Evolutionary conservation across 192 early-diverging fungal species (phyloP).

Genomic region (Ambispora gerdemannii): DNA sequence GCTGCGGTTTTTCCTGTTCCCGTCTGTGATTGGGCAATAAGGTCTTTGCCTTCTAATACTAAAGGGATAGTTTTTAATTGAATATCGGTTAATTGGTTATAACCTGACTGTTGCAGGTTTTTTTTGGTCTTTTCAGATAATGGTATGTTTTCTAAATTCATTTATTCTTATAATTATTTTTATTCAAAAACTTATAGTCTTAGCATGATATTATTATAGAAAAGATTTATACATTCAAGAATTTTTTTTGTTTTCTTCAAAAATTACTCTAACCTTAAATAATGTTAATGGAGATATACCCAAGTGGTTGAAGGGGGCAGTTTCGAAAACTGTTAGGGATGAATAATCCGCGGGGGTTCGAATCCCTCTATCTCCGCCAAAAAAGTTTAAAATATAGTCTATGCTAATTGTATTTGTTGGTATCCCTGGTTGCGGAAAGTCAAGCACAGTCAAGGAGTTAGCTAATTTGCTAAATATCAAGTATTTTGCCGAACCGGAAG

Average conservation of each 20-base stretch:
- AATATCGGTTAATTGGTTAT: not conserved
- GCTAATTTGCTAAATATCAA: constrained; percentile 3
- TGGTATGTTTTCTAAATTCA: constrained; percentile 6
- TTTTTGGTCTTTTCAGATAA: constrained; percentile 16
- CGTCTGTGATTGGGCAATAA: constrained; percentile 43
- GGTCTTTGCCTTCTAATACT: constrained; percentile 50
- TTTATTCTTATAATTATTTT: too few species aligned
- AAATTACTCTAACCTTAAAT: too few species aligned
- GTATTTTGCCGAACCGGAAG: constrained; percentile 18
- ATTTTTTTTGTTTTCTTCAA: too few species aligned
- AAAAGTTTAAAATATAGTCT: not conserved
- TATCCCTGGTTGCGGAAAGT: constrained; percentile 3
- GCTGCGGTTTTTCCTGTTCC: constrained; percentile 45
- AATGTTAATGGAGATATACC: constrained; percentile 12
- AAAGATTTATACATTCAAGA: too few species aligned
- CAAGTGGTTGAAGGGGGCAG: constrained; percentile 15
- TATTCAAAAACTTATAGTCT: too few species aligned
- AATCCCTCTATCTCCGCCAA: constrained; percentile 1
- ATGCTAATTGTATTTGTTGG: constrained; percentile 19
- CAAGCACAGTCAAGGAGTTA: constrained; percentile 7
- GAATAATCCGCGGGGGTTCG: not conserved
- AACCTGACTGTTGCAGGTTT: not conserved
- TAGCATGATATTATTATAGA: too few species aligned
- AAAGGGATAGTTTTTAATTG: constrained; percentile 42
- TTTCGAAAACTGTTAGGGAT: constrained; percentile 15